These are phyloP conservation scores for Cinnamomum micranthum DNA, from an alignment of 164 flowering plant species.

Conservation along the genomic window DNA sequence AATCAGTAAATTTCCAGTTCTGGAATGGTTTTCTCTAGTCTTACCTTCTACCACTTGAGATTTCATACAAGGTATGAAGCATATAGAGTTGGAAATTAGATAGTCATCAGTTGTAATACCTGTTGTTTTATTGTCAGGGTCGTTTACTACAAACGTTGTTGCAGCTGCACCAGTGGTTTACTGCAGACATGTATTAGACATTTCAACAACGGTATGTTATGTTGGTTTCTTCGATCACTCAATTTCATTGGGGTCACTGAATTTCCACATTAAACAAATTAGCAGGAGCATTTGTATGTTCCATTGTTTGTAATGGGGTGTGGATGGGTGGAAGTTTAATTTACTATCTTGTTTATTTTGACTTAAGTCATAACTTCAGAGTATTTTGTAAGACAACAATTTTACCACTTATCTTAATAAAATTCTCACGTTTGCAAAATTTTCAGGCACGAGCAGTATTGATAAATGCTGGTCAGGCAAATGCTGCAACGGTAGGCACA, in stretches of 20 bases:
- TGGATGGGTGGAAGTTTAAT: no score
- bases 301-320: neutral
- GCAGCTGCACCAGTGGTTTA: slow-evolving; percentile 96
- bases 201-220: slow-evolving; percentile 56
- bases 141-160: slow-evolving; percentile 86
- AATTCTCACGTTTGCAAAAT: neutral
- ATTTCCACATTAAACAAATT: neutral
- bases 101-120: neutral
- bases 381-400: no score
- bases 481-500: slow-evolving; percentile 84
- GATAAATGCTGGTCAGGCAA: slow-evolving; percentile 99
- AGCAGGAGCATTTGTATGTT: neutral
- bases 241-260: neutral
- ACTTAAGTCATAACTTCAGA: neutral
- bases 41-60: neutral
- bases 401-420: neutral
- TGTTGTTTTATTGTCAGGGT: slow-evolving; percentile 39
- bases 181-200: slow-evolving; percentile 50
- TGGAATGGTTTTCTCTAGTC: no score
- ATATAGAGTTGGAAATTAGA: neutral
- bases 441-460: slow-evolving; percentile 92
- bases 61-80: neutral
- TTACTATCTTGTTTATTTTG: neutral
- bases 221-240: neutral
- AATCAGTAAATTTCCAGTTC: neutral